Base-by-base conservation (phyloP, 1,139 yeast genomes). In the Lodderomyces oxycetoniae region DNA sequence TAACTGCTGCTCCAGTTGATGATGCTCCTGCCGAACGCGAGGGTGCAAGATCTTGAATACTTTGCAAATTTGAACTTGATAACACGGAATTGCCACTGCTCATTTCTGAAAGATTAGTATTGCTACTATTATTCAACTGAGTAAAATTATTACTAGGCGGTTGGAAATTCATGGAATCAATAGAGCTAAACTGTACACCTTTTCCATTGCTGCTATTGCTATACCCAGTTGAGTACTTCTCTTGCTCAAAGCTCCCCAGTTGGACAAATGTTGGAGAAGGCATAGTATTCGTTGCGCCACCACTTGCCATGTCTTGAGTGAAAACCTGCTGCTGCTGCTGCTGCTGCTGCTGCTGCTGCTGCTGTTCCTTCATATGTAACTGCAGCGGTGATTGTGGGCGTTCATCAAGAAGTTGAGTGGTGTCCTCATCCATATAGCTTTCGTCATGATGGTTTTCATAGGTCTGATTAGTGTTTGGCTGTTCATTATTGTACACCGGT, bases 341-440 rank as follows among this genome's bases (percentile, higher is more conserved):
- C 27, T 22, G 33, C 28, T 34, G 32, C 42, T 13, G 42, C 24
- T 22, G 26, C 31, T 35, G 51, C 12, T 31, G 47, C 32, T 48
- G 43, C 36, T 44, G 36, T 37, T 49, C 31, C 27, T 38, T 43
- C n/a, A n/a, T n/a, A n/a, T n/a, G n/a, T n/a, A n/a, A n/a, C n/a
- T n/a, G n/a, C n/a, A n/a, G n/a, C 4, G 57, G 57, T 6, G 55
- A 48, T 0, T 45, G 38, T 4, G 50, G 48, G 7, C 55, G 52
- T 3, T 43, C 42, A 28, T 50, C 57, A 37, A 52, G 23, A 19
- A 47, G 36, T 13, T 45, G 47, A n/a, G 52, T 44, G 24, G 57
- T 50, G 42, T 66, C 73, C 36, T 65, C 70, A 23, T 67, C 72
- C 72, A 67, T 67, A 43, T 51, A 62, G 41, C 67, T 59, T 30